Base-by-base conservation (phyloP, 805 yeast genomes). In the Candida parachauliodes region DNA sequence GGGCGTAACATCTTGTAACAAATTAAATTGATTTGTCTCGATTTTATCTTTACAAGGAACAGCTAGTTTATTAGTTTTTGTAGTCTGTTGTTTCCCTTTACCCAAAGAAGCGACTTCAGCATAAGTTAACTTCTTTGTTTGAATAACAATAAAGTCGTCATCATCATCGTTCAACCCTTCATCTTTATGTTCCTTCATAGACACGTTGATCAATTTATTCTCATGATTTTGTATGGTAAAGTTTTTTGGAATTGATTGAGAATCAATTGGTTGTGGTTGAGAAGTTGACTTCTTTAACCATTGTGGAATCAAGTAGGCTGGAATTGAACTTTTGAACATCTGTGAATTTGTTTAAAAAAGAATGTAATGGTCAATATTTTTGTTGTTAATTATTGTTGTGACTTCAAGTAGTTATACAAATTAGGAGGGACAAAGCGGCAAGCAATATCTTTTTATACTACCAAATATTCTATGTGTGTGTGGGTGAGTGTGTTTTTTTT, bases 81-180 rank as follows among this genome's bases (percentile, higher is more conserved):
- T 25, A 7, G 56, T 38, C 40, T 50, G 60, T 26, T 41, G 34
- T 41, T 54, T 54, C 39, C 46, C 35, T 34, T 43, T 46, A n/a
- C 58, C 50, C 47, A 62, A 41, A 16, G 55, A 48, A 4, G 72
- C 71, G 20, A 57, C 74, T 45, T 68, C 72, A n/a, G 74, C 74
- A 41, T 67, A 68, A n/a, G 67, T 56, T 42, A 68, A 53, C 36
- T 58, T 56, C 30, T 57, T 57, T 44, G 45, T 51, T 36, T 56
- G 54, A 38, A 68, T 63, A 29, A 64, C 69, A 16, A 68, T 60
- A 37, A 66, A 61, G 20, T 60, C 66, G 11, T 52, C 54, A 25
- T 57, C 50, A 31, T 49, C 51, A 15, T 41, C 45, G 10, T 28
- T 33, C 2, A 16, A 10, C 5, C 15, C 11, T 16, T 31, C 19